phyloP scores from a whole-genome alignment of 2,329 filamentous ascomycete genomes.

The Colletotrichum shisoi region DNA sequence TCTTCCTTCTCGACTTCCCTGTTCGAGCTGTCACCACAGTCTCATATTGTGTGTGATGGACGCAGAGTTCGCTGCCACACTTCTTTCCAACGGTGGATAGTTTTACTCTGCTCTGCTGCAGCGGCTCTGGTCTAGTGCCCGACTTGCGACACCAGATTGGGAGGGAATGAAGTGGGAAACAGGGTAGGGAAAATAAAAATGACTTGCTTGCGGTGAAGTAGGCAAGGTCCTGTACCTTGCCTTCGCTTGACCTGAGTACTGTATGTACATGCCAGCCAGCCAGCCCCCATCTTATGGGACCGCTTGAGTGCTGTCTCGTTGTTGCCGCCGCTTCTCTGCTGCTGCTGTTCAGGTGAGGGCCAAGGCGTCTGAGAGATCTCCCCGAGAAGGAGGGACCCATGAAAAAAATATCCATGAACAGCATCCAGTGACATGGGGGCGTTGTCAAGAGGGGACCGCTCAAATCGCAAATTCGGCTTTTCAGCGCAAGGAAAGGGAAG shows the following conservation, averaged over 20 bases:
- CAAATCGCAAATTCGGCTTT: constrained; percentile 37
- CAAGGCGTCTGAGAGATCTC: constrained; percentile 39
- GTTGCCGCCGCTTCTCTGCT: constrained; percentile 12
- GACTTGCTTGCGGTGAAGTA: constrained; percentile 17
- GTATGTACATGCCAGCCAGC: not conserved
- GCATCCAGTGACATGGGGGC: constrained; percentile 22
- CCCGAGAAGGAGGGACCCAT: constrained; percentile 37
- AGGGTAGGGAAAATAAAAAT: not conserved
- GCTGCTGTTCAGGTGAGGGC: constrained; percentile 28
- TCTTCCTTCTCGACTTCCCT: not conserved
- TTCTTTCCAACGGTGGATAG: constrained; percentile 10
- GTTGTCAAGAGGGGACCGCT: constrained; percentile 34
- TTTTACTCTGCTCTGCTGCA: constrained; percentile 6
- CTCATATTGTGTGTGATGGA: constrained; percentile 22
- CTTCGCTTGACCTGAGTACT: not conserved
- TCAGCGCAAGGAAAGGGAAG: constrained; percentile 20
- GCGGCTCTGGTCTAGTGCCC: constrained; percentile 18
- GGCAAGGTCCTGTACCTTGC: constrained; percentile 16
- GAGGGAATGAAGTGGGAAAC: not conserved
- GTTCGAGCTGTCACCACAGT: not conserved
- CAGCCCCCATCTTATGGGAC: constrained; percentile 2
- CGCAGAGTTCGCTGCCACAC: constrained; percentile 18
- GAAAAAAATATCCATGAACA: constrained; percentile 18
- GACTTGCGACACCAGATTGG: constrained; percentile 16
- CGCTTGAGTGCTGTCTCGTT: constrained; percentile 18